These are phyloP conservation scores for Yamadazyma siamensis DNA, from an alignment of 1,139 yeast genomes.

Conservation along the genomic window DNA sequence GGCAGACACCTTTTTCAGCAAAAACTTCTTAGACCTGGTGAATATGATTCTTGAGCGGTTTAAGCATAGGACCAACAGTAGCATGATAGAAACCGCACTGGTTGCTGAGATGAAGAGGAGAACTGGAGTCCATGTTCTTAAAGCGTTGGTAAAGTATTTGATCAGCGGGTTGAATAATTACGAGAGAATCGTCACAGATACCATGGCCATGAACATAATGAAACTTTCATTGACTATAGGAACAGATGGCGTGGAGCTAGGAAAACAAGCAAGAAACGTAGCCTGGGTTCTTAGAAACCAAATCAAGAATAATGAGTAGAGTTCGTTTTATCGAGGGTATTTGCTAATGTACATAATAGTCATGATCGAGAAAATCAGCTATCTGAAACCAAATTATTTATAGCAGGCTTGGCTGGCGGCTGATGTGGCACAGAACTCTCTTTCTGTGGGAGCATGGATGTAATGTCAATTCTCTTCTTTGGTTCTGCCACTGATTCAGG, in stretches of 20 bases:
- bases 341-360: too few species aligned
- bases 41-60: constrained; percentile 12
- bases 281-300: constrained; percentile 25
- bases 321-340: too few species aligned
- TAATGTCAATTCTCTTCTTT: constrained; percentile 16
- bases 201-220: constrained; percentile 27
- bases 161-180: constrained; percentile 31
- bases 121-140: constrained; percentile 7
- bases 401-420: constrained; percentile 30
- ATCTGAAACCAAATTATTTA: constrained; percentile 27
- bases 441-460: constrained; percentile 13
- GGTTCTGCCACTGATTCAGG: constrained; percentile 4
- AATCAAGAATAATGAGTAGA: too few species aligned
- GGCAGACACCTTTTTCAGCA: constrained; percentile 29
- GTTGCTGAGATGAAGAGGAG: constrained; percentile 5
- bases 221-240: constrained; percentile 24
- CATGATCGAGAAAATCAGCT: too few species aligned
- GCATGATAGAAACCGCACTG: constrained; percentile 2
- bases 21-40: constrained; percentile 38
- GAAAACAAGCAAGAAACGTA: constrained; percentile 27
- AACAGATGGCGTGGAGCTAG: constrained; percentile 18
- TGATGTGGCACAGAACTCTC: constrained; percentile 3
- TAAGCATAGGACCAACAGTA: constrained; percentile 3
- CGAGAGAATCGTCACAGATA: constrained; percentile 32
- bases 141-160: constrained; percentile 21